Evolutionary conservation across 2,329 filamentous ascomycete species (phyloP), one percentile per base, ranked within the genome.

Genomic region (Cladophialophora psammophila): DNA sequence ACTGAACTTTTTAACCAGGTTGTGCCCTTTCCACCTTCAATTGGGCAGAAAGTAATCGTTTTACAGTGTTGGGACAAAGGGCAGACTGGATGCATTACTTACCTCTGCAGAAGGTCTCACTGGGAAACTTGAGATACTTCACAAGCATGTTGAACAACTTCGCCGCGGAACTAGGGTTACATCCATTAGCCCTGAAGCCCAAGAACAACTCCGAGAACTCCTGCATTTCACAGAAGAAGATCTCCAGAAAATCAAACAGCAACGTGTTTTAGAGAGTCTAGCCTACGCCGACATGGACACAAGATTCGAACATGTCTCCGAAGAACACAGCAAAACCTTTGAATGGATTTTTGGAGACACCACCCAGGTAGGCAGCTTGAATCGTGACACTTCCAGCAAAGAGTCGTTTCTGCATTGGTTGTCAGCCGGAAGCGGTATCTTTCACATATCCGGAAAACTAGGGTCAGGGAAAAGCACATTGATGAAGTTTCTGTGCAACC

Each of bases 271-370:
- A 15, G 13, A 15, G 9, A n/a, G 4, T 10, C 52, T 55, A 9
- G 31, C 31, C 26, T 55, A 34, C 7, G 26, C n/a, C 34, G 52
- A 20, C n/a, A 35, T 55, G 52, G 13, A 55, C 9, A 15, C 31
- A 55, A n/a, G 52, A 9, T 55, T 34, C 10, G 26, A 55, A 36
- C 26, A 55, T n/a, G 26, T 55, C 31, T 9, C 52, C 52, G 31
- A 35, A 55, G 52, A 34, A 34, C 52, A 55, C 8, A n/a, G 31
- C 34, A 36, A 55, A 55, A 35, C 52, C 31, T 55, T 55, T 4
- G 52, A 34, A n/a, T 55, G 52, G 52, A 55, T 55, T 20, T 55
- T 55, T 36, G 34, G n/a, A n/a, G 52, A 55, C 52, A 55, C 45
- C 18, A 13, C 45, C 18, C 18, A 26, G 26, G 18, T 2, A 18